Conservation (phyloP, 2,329 filamentous ascomycete genomes). For the Talaromyces sp. region DNA sequence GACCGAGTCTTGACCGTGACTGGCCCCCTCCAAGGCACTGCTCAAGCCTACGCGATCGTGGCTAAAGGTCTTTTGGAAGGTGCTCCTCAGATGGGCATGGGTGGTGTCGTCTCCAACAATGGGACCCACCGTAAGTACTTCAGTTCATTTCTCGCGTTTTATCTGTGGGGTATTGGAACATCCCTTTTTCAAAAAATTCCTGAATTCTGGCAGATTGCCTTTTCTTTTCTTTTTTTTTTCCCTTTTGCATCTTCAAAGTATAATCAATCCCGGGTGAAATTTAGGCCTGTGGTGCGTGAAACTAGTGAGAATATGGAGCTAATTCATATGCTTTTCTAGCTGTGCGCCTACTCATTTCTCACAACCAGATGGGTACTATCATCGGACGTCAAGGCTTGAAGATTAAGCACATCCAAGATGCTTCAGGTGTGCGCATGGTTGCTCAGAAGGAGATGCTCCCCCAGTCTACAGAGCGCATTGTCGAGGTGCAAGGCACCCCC, state of each 20-base stretch:
- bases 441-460: slow-evolving; percentile 99
- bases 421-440: slow-evolving; percentile 96
- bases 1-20: slow-evolving; percentile 96
- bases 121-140: slow-evolving; percentile 85
- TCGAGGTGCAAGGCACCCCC: slow-evolving; percentile 92
- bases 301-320: neutral
- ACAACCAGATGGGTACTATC: slow-evolving; percentile 99
- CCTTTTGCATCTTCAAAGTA: neutral
- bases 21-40: slow-evolving; percentile 82
- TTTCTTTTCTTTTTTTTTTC: neutral
- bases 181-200: too few relatives aligned
- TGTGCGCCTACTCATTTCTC: slow-evolving; percentile 95
- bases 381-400: slow-evolving; percentile 95
- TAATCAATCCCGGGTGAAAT: too few relatives aligned
- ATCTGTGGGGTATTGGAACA: neutral
- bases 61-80: slow-evolving; percentile 90
- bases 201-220: too few relatives aligned
- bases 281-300: neutral
- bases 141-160: slow-evolving; percentile 6
- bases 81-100: slow-evolving; percentile 94
- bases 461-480: slow-evolving; percentile 96
- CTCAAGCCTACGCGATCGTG: slow-evolving; percentile 90
- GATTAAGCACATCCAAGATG: slow-evolving; percentile 99
- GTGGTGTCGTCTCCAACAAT: slow-evolving; percentile 80
- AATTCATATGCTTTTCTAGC: slow-evolving; percentile 56